Evolutionary conservation across 495 filamentous ascomycete genomes (phyloP), one percentile per base, ranked within the genome.

Genomic region (Penicillium atrosanguineum): DNA sequence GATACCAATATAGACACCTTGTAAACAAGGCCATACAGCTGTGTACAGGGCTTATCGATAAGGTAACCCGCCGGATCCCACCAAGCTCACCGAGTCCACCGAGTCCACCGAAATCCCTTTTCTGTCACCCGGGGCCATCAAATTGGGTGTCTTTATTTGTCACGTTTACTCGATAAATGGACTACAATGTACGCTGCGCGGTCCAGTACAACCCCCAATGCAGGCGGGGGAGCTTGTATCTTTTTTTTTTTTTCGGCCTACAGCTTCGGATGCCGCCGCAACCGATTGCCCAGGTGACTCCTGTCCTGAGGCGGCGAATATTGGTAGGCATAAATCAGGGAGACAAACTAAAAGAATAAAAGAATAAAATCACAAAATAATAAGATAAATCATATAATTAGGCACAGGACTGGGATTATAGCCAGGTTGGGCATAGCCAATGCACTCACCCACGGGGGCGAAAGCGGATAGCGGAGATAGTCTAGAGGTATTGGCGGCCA

Each of bases 81-180:
- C 28, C 28, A 7, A 31, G 28, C 28, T 7, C 26, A 7, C 26
- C 26, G 26, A 31, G 4, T 9, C 11, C 31, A 34, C 31, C 37
- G 16, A 39, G 48, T 51, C 59, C 62, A 64, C 64, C 64, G 61
- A 56, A 55, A 58, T 45, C 43, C 64, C 44, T 46, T 64, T 67
- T 64, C 49, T 53, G 57, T 53, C 44, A 18, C 38, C 26, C 21
- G 48, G 21, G 8, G 12, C 53, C 52, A 41, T 47, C 53, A 53
- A 64, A 67, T 67, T 67, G 53, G 48, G 53, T 62, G 53, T 53
- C 51, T 40, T 26, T 56, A 67, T 67, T 67, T 67, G 64, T 67
- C 64, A 67, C 61, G 21, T 57, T 58, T 44, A 54, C 37, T 56
- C 39, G 59, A 60, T 64, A 57, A 54, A 56, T 45, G 52, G 61